Percentiles rank a stretch among this genome's conserved stretches.
These are phyloP conservation scores for Rosellinia necatrix DNA, from an alignment of 2,329 filamentous ascomycete genomes.

Conservation along the genomic window DNA sequence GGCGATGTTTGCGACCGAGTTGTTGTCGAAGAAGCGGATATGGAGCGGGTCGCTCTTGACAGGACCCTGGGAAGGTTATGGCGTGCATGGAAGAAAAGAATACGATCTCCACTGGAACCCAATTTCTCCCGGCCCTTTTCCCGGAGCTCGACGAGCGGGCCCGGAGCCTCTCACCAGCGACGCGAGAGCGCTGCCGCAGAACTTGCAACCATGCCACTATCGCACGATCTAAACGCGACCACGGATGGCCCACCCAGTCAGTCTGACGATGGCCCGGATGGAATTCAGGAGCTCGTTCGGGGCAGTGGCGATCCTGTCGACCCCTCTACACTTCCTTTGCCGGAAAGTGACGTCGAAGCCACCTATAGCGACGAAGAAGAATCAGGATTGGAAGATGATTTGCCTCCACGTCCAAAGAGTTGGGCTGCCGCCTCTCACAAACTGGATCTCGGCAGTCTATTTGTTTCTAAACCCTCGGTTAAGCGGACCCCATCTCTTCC, in stretches of 20 bases:
- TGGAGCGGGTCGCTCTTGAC: conserved; percentile 91
- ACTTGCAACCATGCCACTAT: conserved; percentile 45
- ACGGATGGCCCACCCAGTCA: conserved; percentile 33
- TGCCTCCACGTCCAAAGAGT: conserved; percentile 53
- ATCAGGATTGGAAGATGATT: conserved; percentile 47
- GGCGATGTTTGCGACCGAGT: conserved; percentile 66
- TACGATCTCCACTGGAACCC: conserved; percentile 61
- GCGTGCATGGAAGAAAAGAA: conserved; percentile 92
- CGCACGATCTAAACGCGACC: conserved; percentile 23
- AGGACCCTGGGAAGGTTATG: conserved; percentile 86
- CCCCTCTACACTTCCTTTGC: conserved; percentile 70
- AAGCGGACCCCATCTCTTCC: conserved; percentile 36
- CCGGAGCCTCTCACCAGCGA: conserved; percentile 41
- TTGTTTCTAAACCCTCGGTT: conserved; percentile 43
- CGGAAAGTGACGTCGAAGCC: conserved; percentile 68
- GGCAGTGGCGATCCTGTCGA: conserved; percentile 40
- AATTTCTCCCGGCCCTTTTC: conserved; percentile 56
- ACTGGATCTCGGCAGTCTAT: conserved; percentile 42
- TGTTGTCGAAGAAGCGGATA: conserved; percentile 86
- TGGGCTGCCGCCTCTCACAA: conserved; percentile 43
- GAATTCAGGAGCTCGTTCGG: neutral
- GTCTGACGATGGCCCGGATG: neutral
- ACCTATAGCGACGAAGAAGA: conserved; percentile 66
- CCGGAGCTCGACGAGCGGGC: conserved; percentile 48
- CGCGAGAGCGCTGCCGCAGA: conserved; percentile 47